Evolutionary conservation across 176 grass and related monocot species (phyloP).

Genomic region (Eragrostis curvula): DNA sequence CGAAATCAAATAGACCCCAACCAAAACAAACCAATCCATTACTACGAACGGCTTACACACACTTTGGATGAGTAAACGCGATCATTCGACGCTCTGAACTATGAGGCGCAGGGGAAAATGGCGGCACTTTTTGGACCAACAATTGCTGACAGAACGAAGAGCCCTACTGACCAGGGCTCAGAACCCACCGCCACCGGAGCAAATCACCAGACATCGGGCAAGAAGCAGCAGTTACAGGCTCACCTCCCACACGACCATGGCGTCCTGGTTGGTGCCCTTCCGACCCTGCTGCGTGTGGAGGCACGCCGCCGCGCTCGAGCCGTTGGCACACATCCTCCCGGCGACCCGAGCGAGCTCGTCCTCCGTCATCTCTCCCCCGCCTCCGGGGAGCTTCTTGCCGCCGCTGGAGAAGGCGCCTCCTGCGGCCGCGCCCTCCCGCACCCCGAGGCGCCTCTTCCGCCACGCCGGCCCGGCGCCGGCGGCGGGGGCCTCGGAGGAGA

Average conservation of each 20-base stretch:
- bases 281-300: slow-evolving; percentile 95
- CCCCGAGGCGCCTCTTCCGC: slow-evolving; percentile 49
- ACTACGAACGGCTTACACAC: slow-evolving; percentile 1
- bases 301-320: slow-evolving; percentile 62
- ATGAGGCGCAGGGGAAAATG: slow-evolving; percentile 18
- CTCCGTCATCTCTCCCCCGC: slow-evolving; percentile 52
- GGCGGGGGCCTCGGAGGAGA: slow-evolving; percentile 58
- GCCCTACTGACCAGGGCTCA: slow-evolving; percentile 15
- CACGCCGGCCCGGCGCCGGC: slow-evolving; percentile 40
- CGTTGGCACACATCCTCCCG: slow-evolving; percentile 79
- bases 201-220: slow-evolving; percentile 5
- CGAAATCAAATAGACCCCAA: slow-evolving; percentile 36
- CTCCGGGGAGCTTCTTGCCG: slow-evolving; percentile 28
- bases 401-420: slow-evolving; percentile 17
- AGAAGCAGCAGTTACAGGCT: slow-evolving; percentile 36
- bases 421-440: slow-evolving; percentile 2
- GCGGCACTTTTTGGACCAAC: no score
- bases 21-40: slow-evolving; percentile 33
- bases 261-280: slow-evolving; percentile 99
- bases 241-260: slow-evolving; percentile 96
- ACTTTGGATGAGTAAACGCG: slow-evolving; percentile 24
- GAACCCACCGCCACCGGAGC: slow-evolving; percentile 19
- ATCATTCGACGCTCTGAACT: slow-evolving; percentile 28
- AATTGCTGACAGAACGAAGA: slow-evolving; percentile 16
- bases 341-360: slow-evolving; percentile 68